phyloP scores from a whole-genome alignment of 768 basidiomycete species.

The Hysterangium stoloniferum region DNA sequence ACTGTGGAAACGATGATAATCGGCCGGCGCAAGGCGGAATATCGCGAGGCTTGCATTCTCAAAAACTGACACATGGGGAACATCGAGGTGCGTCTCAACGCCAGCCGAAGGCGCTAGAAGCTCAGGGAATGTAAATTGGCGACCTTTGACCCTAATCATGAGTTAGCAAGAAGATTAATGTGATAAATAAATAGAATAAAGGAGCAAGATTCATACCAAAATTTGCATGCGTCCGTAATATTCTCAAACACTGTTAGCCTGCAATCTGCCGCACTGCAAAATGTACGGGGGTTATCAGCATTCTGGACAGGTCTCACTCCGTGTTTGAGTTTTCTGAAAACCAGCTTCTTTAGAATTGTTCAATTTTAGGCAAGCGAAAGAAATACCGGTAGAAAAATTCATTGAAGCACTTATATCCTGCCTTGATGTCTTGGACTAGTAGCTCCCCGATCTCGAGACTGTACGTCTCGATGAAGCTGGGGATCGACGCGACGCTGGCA shows the following conservation, averaged over 20 bases:
- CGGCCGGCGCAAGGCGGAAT: slow-evolving; percentile 70
- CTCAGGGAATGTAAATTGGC: slow-evolving; percentile 54
- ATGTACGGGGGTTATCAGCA: slow-evolving; percentile 38
- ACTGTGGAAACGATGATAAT: slow-evolving; percentile 77
- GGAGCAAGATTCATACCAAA: slow-evolving; percentile 45
- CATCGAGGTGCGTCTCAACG: slow-evolving; percentile 34
- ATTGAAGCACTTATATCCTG: slow-evolving; percentile 63
- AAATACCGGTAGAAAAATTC: slow-evolving; percentile 64
- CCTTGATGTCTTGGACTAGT: slow-evolving; percentile 46
- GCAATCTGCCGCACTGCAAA: slow-evolving; percentile 68
- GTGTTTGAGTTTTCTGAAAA: slow-evolving; percentile 42
- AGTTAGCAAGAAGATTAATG: background rate
- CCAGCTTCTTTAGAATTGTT: background rate
- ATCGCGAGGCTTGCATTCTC: slow-evolving; percentile 48
- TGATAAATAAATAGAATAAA: background rate
- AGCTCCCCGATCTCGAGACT: slow-evolving; percentile 51
- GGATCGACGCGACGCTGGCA: slow-evolving; percentile 43
- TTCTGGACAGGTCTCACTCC: slow-evolving; percentile 55
- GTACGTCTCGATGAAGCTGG: slow-evolving; percentile 50
- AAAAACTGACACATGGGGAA: slow-evolving; percentile 29
- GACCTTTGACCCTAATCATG: slow-evolving; percentile 53
- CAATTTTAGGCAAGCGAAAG: no score
- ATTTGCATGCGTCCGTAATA: slow-evolving; percentile 49
- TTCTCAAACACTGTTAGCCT: slow-evolving; percentile 62
- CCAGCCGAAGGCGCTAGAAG: slow-evolving; percentile 34